Conservation (phyloP, 805 yeast species). For the Lipomyces lipofer region DNA sequence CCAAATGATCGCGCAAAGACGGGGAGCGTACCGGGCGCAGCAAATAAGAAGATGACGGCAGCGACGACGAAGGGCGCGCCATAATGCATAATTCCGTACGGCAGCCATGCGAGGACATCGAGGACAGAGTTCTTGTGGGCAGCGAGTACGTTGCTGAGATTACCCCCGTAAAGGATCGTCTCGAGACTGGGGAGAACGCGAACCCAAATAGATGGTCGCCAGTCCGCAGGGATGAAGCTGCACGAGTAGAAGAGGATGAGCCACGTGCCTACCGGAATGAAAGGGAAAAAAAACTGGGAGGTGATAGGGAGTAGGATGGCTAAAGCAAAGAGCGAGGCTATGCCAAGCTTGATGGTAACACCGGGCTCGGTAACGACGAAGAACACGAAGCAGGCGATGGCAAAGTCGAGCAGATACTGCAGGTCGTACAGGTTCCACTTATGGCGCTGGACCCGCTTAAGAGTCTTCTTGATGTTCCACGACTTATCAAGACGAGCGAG, state of each 20-base stretch:
- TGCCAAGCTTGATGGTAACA: slow-evolving; percentile 37
- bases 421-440: slow-evolving; percentile 46
- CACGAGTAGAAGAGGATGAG: slow-evolving; percentile 72
- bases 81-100: slow-evolving; percentile 89
- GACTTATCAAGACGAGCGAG: slow-evolving; percentile 31
- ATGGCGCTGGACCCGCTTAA: slow-evolving; percentile 38
- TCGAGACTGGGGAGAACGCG: slow-evolving; percentile 89
- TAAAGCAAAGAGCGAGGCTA: slow-evolving; percentile 54
- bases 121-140: slow-evolving; percentile 61
- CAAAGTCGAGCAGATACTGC: slow-evolving; percentile 53
- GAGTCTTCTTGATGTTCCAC: slow-evolving; percentile 33
- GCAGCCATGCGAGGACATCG: slow-evolving; percentile 92
- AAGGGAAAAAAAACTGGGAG: slow-evolving; percentile 79
- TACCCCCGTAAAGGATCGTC: slow-evolving; percentile 89
- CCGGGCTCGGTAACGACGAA: slow-evolving; percentile 40
- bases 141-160: slow-evolving; percentile 76
- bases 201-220: slow-evolving; percentile 88
- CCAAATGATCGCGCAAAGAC: slow-evolving; percentile 93
- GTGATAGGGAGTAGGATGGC: slow-evolving; percentile 70
- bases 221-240: slow-evolving; percentile 65
- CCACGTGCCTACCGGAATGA: slow-evolving; percentile 84
- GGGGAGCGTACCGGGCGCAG: slow-evolving; percentile 83
- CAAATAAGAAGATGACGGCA: slow-evolving; percentile 73
- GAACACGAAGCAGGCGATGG: slow-evolving; percentile 51
- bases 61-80: slow-evolving; percentile 90